Evolutionary conservation across 2,329 filamentous ascomycete genomes (phyloP).

Genomic region (Colletotrichum horii): DNA sequence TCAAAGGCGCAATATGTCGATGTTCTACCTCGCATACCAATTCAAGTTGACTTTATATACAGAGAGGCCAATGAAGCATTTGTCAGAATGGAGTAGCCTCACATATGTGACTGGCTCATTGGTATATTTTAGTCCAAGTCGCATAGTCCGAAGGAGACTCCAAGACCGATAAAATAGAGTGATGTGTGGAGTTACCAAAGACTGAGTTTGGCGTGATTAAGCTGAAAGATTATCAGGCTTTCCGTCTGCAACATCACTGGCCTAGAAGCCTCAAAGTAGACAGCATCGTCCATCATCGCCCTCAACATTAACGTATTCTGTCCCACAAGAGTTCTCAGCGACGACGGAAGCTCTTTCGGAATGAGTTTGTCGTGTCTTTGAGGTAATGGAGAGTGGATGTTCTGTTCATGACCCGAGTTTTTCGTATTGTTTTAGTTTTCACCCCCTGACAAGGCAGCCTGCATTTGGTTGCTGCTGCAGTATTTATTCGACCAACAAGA

Average conservation of each 20-base stretch:
- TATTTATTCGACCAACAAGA: too few relatives aligned
- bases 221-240: accelerated
- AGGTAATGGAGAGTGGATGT: too few relatives aligned
- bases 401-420: too few relatives aligned
- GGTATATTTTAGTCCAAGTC: accelerated
- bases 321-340: accelerated
- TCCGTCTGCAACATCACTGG: too few relatives aligned
- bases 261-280: too few relatives aligned
- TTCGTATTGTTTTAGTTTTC: too few relatives aligned
- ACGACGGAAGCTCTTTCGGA: neutral
- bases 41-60: neutral
- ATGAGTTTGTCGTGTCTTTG: too few relatives aligned
- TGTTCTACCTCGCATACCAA: neutral
- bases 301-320: neutral
- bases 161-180: neutral
- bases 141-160: neutral
- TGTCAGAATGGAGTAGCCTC: accelerated
- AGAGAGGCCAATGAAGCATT: accelerated
- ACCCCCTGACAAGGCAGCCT: too few relatives aligned
- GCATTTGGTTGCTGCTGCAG: too few relatives aligned
- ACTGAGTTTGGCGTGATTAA: neutral
- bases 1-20: accelerated
- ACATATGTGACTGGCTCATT: neutral
- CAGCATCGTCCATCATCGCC: neutral
- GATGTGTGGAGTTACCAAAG: neutral